Percentiles rank a stretch among this genome's conserved stretches.
Evolutionary conservation across 1,284 basidiomycete genomes (phyloP).

Genomic region (Agaricales sp.): DNA sequence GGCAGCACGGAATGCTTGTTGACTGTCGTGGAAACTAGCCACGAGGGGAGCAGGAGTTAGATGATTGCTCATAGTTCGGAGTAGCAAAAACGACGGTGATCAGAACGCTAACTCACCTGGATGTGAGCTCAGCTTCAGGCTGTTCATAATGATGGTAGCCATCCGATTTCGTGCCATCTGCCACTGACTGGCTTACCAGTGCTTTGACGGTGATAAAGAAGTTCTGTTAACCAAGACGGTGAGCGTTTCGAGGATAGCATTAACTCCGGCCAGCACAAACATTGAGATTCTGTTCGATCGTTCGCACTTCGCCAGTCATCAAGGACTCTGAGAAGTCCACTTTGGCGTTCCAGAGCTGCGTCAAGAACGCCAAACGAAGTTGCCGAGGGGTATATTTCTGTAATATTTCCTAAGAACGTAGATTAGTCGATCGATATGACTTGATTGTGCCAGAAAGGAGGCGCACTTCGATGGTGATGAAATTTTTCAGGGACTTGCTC

Average conservation of each 20-base stretch:
- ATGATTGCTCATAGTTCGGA: slow-evolving; percentile 6
- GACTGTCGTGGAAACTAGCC: slow-evolving; percentile 63
- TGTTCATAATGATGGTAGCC: slow-evolving; percentile 55
- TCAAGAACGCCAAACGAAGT: slow-evolving; percentile 88
- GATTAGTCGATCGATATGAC: slow-evolving; percentile 8
- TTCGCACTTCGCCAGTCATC: slow-evolving; percentile 84
- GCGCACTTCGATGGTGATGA: slow-evolving; percentile 90
- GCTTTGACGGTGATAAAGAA: slow-evolving; percentile 90
- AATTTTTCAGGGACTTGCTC: slow-evolving; percentile 99
- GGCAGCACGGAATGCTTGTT: slow-evolving; percentile 76
- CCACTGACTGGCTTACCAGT: slow-evolving; percentile 47
- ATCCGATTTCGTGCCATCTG: slow-evolving; percentile 38
- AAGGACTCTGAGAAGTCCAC: slow-evolving; percentile 92
- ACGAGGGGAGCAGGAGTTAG: slow-evolving; percentile 7
- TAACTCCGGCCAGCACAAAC: slow-evolving; percentile 49
- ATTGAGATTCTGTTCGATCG: slow-evolving; percentile 81
- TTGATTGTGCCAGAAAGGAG: too few relatives aligned
- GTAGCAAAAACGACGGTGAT: too few relatives aligned
- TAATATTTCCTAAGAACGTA: slow-evolving; percentile 69
- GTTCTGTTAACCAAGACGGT: slow-evolving; percentile 54
- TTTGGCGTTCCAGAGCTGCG: slow-evolving; percentile 86
- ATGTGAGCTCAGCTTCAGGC: slow-evolving; percentile 55
- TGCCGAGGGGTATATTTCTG: slow-evolving; percentile 81
- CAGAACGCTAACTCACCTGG: slow-evolving; percentile 49
- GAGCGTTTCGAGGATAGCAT: slow-evolving; percentile 3